Conservation (phyloP, 306 rosid species). For the Clitoria ternatea region DNA sequence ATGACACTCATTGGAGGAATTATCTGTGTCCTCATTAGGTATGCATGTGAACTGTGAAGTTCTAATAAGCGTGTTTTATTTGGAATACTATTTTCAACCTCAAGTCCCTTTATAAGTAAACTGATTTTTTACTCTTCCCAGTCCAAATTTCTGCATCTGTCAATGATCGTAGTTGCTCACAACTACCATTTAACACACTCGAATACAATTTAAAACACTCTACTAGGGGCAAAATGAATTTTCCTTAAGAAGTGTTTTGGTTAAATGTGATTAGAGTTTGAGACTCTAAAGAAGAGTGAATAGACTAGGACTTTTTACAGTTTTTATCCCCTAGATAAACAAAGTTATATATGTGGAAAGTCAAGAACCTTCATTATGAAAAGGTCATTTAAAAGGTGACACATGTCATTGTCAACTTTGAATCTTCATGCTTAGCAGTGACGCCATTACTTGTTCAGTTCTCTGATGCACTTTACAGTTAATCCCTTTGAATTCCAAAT, state of each 20-base stretch:
- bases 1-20: not conserved
- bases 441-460: not conserved
- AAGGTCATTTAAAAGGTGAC: slow-evolving; percentile 19
- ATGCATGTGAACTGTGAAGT: not conserved
- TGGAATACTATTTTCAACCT: not conserved
- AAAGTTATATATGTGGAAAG: not conserved
- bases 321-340: not conserved
- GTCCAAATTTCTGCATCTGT: no score
- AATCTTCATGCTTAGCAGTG: slow-evolving; percentile 17
- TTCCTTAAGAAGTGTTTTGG: not conserved
- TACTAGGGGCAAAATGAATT: not conserved
- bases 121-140: not conserved
- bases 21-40: not conserved
- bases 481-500: slow-evolving; percentile 25
- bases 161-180: no score
- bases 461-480: slow-evolving; percentile 1
- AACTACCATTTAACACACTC: no score
- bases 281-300: not conserved
- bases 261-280: not conserved
- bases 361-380: not conserved
- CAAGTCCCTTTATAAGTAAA: not conserved
- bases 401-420: slow-evolving; percentile 7
- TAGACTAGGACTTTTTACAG: not conserved
- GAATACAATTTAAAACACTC: no score
- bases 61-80: not conserved